Base-by-base conservation (phyloP, 192 early-diverging fungal genomes). In the Rhizoclosmatium globosum region DNA sequence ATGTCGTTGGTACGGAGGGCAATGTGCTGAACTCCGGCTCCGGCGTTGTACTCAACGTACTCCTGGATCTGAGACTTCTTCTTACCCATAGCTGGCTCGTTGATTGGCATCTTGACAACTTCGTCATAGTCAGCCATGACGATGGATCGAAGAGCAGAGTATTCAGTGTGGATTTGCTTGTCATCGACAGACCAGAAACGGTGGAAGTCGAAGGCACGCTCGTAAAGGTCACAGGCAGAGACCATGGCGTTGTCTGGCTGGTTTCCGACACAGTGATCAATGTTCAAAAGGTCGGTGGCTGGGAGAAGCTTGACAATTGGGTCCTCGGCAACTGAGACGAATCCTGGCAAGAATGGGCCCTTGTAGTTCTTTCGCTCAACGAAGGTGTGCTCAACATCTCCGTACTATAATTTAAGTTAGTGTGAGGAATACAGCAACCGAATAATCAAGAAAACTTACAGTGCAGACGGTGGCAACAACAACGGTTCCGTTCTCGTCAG, bases 141-240 rank as follows among this genome's bases (percentile, higher is more conserved):
- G 68, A 98, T 95, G 41, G 95, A 97, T 15, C 95, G 91, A 69
- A 98, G 88, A 56, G 96, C 93, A 81, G 93, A 95, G 89, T 96
- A 98, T 79, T 99, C 94, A 56, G 96, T 96, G 88, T 94, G 92
- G 59, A 99, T 95, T 84, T 97, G 94, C 68, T 88, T 94, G 87
- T 99, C 97, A 84, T 99, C 97, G 57, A 99, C 95, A 56, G 94
- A 96, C 96, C 96, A 98, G 93, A 98, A 99, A 58, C 96, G 91
- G 87, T 96, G 96, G 91, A 98, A 99, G 72, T 94, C 95, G n/a
- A 99, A 90, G 70, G 91, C 86, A 68, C 91, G 86, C 86, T 97
- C 96, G 85, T 99, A 97, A 74, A 92, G 87, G 76, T 96, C 92
- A 83, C 92, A 94, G 71, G 94, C 91, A 73, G 89, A 79, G 43